phyloP scores from a whole-genome alignment of 352 stramenopile species.

The Globisporangium nagaii region DNA sequence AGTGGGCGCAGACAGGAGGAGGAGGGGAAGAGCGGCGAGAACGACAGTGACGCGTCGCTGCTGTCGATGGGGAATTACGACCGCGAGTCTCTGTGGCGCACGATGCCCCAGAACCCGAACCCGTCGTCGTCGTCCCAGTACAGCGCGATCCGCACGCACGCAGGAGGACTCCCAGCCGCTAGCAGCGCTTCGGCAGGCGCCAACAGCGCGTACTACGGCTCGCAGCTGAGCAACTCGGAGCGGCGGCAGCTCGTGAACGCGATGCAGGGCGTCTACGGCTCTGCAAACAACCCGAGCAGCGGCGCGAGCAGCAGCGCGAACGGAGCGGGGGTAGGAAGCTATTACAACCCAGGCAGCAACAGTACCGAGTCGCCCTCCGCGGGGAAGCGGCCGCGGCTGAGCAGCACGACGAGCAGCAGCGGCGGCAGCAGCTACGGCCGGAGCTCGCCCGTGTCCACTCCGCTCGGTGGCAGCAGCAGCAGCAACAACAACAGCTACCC shows the following conservation, averaged over 20 bases:
- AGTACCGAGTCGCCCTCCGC: constrained; percentile 9
- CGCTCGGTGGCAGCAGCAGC: background rate
- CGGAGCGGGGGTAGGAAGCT: background rate
- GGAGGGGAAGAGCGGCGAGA: background rate
- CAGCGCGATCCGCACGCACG: constrained; percentile 4
- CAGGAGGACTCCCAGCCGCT: background rate
- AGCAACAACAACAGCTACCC: constrained; percentile 5
- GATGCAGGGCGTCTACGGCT: constrained; percentile 6
- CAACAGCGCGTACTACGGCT: constrained; percentile 5
- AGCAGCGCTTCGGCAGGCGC: background rate
- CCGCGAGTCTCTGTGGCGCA: constrained; percentile 36
- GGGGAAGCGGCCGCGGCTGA: constrained; percentile 16
- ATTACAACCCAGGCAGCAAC: constrained; percentile 1
- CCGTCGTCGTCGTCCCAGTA: constrained; percentile 9
- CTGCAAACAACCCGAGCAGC: background rate
- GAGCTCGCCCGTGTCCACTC: constrained; percentile 12
- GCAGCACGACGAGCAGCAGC: constrained; percentile 19
- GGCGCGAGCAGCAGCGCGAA: background rate
- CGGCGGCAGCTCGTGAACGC: constrained; percentile 9
- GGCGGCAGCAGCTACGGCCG: constrained; percentile 18
- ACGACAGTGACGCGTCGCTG: background rate
- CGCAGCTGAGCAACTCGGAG: constrained; percentile 7
- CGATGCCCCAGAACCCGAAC: constrained; percentile 35
- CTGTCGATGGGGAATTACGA: constrained; percentile 56
- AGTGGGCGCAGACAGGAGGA: background rate